Base-by-base conservation (phyloP, 345 rosid genomes). In the Rhodamnia argentea region DNA sequence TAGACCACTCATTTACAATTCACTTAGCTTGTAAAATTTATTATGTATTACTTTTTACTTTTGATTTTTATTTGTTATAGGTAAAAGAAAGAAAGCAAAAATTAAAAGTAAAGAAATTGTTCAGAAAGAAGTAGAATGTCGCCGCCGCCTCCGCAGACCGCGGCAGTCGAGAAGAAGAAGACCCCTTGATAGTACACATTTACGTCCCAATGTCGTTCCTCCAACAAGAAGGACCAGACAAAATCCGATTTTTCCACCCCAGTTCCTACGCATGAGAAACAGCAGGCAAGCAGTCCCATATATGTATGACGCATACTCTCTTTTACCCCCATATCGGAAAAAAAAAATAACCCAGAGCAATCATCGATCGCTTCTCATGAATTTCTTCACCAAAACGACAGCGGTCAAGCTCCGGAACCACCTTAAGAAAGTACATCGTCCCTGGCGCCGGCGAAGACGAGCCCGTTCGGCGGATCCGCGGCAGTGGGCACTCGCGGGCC, bases 361-460 rank as follows among this genome's bases (percentile, higher is more conserved):
- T 10, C 42, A 64, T 47, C 76, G n/a, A 64, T 32, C 76, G 44
- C 50, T 32, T 64, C 6, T 32, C 24, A 96, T 96, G 99, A 99
- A 97, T 88, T 23, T 94, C 13, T 94, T 97, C 86, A 86, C 90
- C 74, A 92, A 96, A 85, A 86, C 95, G 13, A 89, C 88, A 87
- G 93, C 88, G 10, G 94, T 96, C 15, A 95, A 91, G 90, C 90
- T 97, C 87, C 91, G 95, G 20, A 93, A 98, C 93, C 99, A 96
- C 90, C 95, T 93, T 2, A 95, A 92, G 70, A n/a, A 97, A 97
- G 89, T 96, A 95, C 89, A 55, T 97, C 23, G 88, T 94, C 64
- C 97, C 98, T 55, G 95, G 91, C 84, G 96, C 76, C 23, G 20
- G 94, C 70, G 96, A 94, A 11, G 89, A 88, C 29, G 92, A 92